Evolutionary conservation across 2,329 filamentous ascomycete species (phyloP), one percentile per base, ranked within the genome.

Genomic region (Hymenoscyphus occultus): DNA sequence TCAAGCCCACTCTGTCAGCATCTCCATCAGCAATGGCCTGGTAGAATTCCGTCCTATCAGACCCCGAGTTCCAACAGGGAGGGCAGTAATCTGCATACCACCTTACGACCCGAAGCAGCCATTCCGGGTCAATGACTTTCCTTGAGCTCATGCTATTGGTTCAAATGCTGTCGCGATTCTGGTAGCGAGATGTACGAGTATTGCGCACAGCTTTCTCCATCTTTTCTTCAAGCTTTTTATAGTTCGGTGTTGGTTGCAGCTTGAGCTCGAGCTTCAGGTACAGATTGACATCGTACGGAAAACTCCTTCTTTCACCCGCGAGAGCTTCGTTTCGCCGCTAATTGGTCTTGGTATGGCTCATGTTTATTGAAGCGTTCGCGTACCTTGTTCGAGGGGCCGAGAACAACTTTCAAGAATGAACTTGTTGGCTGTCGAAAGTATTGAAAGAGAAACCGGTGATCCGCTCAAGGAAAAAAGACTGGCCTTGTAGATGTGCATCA

Each of bases 21-120:
- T 32, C 56, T 31, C 31, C 48, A 61, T 61, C 60, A 62, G 60
- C 60, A 6, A 56, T 62, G 32, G 60, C 31, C 54, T 62, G 60
- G 60, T 35, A 19, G 31, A 62, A 62, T 39, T 39, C 22, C 39
- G 32, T 19, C 39, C 42, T 42, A 35, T 28, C 59, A 54, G 6
- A 14, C 59, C 42, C 7, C 40, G 7, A 35, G 9, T 28, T 3
- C 45, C 13, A 10, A 31, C 40, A 40, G 39, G 58, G 56, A 35
- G 13, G 31, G 31, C 28, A 9, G 35, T 39, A 39, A 58, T 58
- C 56, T 54, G 48, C 48, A 54, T 54, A 54, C 48, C 19, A 31
- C 48, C 48, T 54, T 22, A 28, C 48, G 10, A 13, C 19, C 13
- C 48, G 22, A 54, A 54, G 19, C 48, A 54, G 56, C 57, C 57